Base-by-base conservation (phyloP, 768 basidiomycete genomes). In the Neoboletus subvelutipes region DNA sequence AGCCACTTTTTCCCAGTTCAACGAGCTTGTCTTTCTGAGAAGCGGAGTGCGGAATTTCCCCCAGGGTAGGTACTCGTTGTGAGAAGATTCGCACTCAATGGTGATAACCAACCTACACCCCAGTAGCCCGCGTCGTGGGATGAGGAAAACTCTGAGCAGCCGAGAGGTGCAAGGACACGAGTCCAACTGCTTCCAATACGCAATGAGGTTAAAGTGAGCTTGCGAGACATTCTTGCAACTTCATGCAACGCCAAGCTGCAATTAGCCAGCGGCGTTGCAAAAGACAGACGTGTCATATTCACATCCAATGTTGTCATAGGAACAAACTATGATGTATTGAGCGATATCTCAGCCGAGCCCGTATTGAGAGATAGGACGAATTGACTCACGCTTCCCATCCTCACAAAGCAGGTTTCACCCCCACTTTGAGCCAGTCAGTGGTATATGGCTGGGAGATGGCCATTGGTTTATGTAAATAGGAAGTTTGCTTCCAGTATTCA, bases 211-310 rank as follows among this genome's bases (percentile, higher is more conserved):
- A 40, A 56, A 50, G 53, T 61, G 24, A 31, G 17, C 34, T 20
- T 18, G 41, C 4, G 18, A 43, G 40, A 58, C 56, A 36, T 41
- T 20, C 20, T 26, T 39, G 45, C 40, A 60, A 55, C 47, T 64
- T 45, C 42, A 29, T 33, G 43, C 29, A 41, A 64, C 26, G 62
- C 53, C 62, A 60, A 39, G 18, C 11, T 41, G 15, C 18, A 49
- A 50, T 52, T 28, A 54, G 11, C 57, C 24, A 47, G 54, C 50
- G 61, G 62, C 62, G 50, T 26, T 59, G 20, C 11, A 39, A 39
- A 22, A n/a, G 37, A 34, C 10, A 46, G 7, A 31, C 36, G 10
- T 36, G 22, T 49, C 22, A 18, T 18, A 45, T 64, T 45, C 41
- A 28, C 20, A 47, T 22, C 39, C 13, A 13, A 6, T 15, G 15